Percentiles rank a stretch among this genome's conserved stretches.
phyloP scores from a whole-genome alignment of 2,329 filamentous ascomycete species.

The Fusarium napiforme region DNA sequence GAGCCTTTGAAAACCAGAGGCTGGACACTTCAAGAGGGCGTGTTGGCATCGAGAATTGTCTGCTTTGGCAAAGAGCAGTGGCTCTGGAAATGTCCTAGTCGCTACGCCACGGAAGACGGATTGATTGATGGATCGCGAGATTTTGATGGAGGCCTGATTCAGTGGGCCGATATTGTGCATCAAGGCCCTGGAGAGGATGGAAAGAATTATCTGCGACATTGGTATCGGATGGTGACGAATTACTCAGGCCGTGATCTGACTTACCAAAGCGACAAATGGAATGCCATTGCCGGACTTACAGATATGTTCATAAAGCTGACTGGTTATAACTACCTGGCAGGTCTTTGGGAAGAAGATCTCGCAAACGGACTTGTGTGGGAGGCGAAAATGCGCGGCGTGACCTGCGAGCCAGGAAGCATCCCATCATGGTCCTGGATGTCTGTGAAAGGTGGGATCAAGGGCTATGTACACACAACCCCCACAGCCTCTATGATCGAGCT shows the following conservation, averaged over 20 bases:
- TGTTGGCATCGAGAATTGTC: not conserved
- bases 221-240: not conserved
- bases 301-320: not conserved
- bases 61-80: constrained; percentile 7
- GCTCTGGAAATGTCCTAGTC: constrained; percentile 14
- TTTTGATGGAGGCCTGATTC: not conserved
- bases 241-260: not conserved
- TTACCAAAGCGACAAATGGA: not conserved
- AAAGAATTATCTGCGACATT: not conserved
- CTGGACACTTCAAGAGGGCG: constrained; percentile 8
- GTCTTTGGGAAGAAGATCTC: constrained; percentile 9
- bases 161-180: not conserved
- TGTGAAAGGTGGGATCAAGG: not conserved
- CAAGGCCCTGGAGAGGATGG: not conserved
- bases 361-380: constrained; percentile 1
- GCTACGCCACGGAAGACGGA: constrained; percentile 1
- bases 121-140: not conserved
- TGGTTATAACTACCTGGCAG: not conserved
- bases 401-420: fast-evolving
- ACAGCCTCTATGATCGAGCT: not conserved
- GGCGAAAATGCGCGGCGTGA: not conserved
- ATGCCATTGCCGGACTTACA: not conserved
- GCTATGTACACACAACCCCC: not conserved
- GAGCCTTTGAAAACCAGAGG: constrained; percentile 4
- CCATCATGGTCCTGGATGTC: constrained; percentile 13